Percentiles rank a stretch among this genome's conserved stretches.
These are phyloP conservation scores for Diphasiastrum complanatum DNA, from an alignment of 83 land plant genomes.

Conservation along the genomic window DNA sequence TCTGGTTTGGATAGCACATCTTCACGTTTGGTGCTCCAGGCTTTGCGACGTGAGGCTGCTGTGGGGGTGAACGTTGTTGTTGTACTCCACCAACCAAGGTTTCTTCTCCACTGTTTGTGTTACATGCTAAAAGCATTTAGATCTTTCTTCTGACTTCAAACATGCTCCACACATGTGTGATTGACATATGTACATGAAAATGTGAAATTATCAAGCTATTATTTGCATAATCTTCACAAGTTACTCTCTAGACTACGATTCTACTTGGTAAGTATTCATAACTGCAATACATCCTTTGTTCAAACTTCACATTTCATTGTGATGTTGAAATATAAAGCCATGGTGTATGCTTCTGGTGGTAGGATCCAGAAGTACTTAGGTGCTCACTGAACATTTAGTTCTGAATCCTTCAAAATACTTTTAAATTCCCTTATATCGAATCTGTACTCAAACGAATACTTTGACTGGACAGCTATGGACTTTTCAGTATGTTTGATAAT, in stretches of 20 bases:
- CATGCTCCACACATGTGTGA: no score
- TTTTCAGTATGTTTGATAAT: conserved; percentile 90
- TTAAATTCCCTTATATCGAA: no score
- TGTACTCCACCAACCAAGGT: conserved; percentile 99
- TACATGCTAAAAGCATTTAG: no score
- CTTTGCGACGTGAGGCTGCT: conserved; percentile 81
- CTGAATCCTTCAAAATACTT: background rate
- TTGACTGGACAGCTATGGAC: conserved; percentile 58
- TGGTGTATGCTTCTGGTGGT: background rate
- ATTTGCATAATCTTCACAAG: no score
- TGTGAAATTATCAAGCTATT: no score
- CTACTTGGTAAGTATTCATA: background rate
- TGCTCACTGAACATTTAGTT: background rate
- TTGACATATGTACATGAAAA: no score
- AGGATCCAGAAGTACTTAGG: no score
- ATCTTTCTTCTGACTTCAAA: background rate
- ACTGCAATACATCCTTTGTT: background rate
- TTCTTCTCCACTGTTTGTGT: background rate
- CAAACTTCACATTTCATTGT: background rate
- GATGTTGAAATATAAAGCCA: no score
- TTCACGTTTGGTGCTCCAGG: conserved; percentile 76
- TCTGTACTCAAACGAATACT: background rate
- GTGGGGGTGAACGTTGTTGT: conserved; percentile 83
- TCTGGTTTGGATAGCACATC: conserved; percentile 98
- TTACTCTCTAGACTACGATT: no score